Evolutionary conservation across 495 filamentous ascomycete genomes (phyloP), one percentile per base, ranked within the genome.

Genomic region (Saxispiralis lemnorum): DNA sequence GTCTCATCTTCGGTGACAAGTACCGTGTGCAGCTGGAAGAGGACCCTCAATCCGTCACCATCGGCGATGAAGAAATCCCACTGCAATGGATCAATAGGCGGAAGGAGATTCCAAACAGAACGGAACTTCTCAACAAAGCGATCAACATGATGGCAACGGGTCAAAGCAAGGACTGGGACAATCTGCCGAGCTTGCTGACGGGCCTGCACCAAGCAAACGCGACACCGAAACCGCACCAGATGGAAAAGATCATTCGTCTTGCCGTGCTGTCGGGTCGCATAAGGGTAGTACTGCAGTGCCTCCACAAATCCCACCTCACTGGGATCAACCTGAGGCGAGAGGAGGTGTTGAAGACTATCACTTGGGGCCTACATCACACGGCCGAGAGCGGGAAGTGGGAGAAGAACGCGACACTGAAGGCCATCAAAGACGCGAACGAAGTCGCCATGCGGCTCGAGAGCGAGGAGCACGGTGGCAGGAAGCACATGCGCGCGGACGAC

Each of bases 1-100:
- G 52, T 17, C 48, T 63, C 20, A 51, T 65, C 44, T 60, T 51
- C 56, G 36, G 48, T 28, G 31, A 48, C 14, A 48, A 55, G 38
- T 42, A 59, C 50, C 35, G 37, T 2, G 24, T 45, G 19, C 31
- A 36, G 7, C 48, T 62, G 13, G 47, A 48, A 44, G 47, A 54
- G 10, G 60, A 66, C 13, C 60, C 62, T 10, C 44, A 59, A 17
- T 39, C 50, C 19, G 54, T 56, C 40, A 51, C 41, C 2, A 45
- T 66, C 13, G 63, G 59, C 40, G 48, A 55, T 20, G 59, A 63
- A 24, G 57, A 58, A 5, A 33, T 63, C 17, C 47, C 43, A 12
- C 55, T 66, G 11, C 34, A 51, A 39, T 60, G 55, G 44, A 48
- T 63, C 24, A 51, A 64, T 38, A 46, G 39, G 9, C 47, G 31